A percentile compares a stretch with the other conserved stretches of the same genome.
phyloP scores from a whole-genome alignment of 2,329 filamentous ascomycete genomes.

The Neonectria faginata region DNA sequence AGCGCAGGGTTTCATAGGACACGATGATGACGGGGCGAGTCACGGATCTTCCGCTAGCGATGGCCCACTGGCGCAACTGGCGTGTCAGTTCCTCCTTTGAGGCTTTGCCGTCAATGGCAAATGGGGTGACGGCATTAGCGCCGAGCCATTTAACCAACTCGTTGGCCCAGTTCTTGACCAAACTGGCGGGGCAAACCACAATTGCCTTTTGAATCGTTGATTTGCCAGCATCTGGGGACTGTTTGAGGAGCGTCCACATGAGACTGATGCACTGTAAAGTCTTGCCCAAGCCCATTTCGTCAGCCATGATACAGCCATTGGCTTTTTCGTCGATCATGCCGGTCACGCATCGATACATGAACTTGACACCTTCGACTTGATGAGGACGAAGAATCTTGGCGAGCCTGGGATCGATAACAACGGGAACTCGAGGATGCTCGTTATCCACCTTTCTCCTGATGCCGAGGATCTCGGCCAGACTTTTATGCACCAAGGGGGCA shows the following conservation, averaged over 20 bases:
- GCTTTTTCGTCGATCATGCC: constrained; percentile 95
- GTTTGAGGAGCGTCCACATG: constrained; percentile 96
- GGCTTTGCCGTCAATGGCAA: constrained; percentile 96
- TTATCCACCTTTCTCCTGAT: constrained; percentile 90
- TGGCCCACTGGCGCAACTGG: constrained; percentile 95
- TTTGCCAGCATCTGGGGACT: constrained; percentile 95
- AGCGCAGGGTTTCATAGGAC: constrained; percentile 93
- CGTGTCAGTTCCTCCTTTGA: constrained; percentile 91
- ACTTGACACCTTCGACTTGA: constrained; percentile 98
- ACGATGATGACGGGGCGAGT: constrained; percentile 96
- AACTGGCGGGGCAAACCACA: constrained; percentile 94
- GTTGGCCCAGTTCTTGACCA: constrained; percentile 98
- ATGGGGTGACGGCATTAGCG: constrained; percentile 88
- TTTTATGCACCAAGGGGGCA: constrained; percentile 90
- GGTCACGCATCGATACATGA: constrained; percentile 93
- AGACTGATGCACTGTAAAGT: constrained; percentile 96
- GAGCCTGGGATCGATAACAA: constrained; percentile 92
- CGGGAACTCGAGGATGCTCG: constrained; percentile 88
- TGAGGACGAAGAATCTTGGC: constrained; percentile 93
- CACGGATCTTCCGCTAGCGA: constrained; percentile 87
- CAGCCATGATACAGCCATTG: constrained; percentile 98
- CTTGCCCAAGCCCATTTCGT: constrained; percentile 98
- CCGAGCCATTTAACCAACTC: constrained; percentile 97
- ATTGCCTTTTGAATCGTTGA: constrained; percentile 95
- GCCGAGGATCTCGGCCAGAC: constrained; percentile 91